Base-by-base conservation (phyloP, 768 basidiomycete species). In the Phaeotremella skinneri region DNA sequence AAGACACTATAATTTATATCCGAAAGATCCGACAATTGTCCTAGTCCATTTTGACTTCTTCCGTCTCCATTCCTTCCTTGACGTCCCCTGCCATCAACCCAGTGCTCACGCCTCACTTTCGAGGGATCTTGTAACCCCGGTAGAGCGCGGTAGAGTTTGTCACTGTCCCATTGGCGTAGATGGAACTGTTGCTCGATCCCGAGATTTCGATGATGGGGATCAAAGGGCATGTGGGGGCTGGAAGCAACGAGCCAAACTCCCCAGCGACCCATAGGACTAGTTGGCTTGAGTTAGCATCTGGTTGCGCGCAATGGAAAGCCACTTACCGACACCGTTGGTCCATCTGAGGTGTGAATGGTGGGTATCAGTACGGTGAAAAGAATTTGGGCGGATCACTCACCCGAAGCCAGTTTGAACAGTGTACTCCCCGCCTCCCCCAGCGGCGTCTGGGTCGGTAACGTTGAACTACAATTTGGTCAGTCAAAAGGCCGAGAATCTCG, bases 401-500 rank as follows among this genome's bases (percentile, higher is more conserved):
- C 73, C 69, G 32, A 68, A 64, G 57, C 79, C 61, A 53, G 83
- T 85, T 78, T 91, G 89, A 2, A 92, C 91, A 2, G 85, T 87
- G 67, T 96, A 94, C 80, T 76, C 68, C 1, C 75, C 69, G 14
- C 74, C 75, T 16, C 71, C 73, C 7, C 75, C 78, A n/a, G 76
- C 74, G 29, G 75, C 73, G 52, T 78, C 77, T 30, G 91, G 81
- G 57, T 94, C 85, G 9, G 84, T 72, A 41, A 82, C 83, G 2
- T 89, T 90, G 79, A 91, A 91, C 76, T 91, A 90, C 42, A 14
- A 41, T 41, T 56, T 58, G 43, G 55, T 23, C 62, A 41, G 39
- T 31, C 26, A 32, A 30, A n/a, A 37, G 32, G 41, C 56, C 20
- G 52, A 86, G 88, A 68, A 80, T 74, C 0, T 85, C 89, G 5